Percentiles rank a stretch among this genome's conserved stretches.
These are phyloP conservation scores for Suhomyces maxii DNA, from an alignment of 1,139 yeast genomes.

Conservation along the genomic window DNA sequence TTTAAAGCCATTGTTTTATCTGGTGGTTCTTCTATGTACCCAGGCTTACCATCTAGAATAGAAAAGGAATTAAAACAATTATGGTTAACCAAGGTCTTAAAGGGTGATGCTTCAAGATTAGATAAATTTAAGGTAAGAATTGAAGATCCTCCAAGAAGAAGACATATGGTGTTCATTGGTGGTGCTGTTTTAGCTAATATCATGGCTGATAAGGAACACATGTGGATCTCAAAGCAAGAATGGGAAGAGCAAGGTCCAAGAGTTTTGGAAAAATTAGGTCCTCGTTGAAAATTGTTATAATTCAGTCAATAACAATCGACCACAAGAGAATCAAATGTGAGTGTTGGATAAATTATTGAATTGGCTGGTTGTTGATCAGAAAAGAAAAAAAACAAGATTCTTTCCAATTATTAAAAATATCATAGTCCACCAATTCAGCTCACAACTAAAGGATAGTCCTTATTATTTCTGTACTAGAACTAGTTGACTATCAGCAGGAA, in stretches of 20 bases:
- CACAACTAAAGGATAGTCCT: too few relatives aligned
- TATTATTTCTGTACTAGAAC: too few relatives aligned
- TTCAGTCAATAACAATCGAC: constrained; percentile 1
- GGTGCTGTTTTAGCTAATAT: constrained; percentile 98
- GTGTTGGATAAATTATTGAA: too few relatives aligned
- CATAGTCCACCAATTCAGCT: too few relatives aligned
- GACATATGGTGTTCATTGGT: constrained; percentile 98
- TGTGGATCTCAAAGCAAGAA: constrained; percentile 96
- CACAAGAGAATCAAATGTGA: background rate
- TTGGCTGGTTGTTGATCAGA: too few relatives aligned
- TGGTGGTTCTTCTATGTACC: constrained; percentile 99
- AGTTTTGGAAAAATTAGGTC: constrained; percentile 86
- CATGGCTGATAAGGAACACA: constrained; percentile 97
- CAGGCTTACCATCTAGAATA: constrained; percentile 92
- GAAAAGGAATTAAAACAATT: constrained; percentile 95
- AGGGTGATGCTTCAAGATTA: constrained; percentile 83
- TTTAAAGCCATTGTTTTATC: constrained; percentile 91
- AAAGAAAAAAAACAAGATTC: too few relatives aligned
- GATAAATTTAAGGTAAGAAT: constrained; percentile 93
- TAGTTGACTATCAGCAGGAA: too few relatives aligned
- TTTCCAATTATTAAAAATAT: too few relatives aligned
- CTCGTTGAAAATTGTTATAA: constrained; percentile 51
- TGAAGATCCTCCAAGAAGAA: constrained; percentile 98
- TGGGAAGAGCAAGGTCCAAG: constrained; percentile 97
- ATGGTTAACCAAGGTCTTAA: constrained; percentile 87